Percentiles rank a stretch among this genome's conserved stretches.
These are phyloP conservation scores for Fomes fomentarius DNA, from an alignment of 1,284 basidiomycete genomes.

Conservation along the genomic window DNA sequence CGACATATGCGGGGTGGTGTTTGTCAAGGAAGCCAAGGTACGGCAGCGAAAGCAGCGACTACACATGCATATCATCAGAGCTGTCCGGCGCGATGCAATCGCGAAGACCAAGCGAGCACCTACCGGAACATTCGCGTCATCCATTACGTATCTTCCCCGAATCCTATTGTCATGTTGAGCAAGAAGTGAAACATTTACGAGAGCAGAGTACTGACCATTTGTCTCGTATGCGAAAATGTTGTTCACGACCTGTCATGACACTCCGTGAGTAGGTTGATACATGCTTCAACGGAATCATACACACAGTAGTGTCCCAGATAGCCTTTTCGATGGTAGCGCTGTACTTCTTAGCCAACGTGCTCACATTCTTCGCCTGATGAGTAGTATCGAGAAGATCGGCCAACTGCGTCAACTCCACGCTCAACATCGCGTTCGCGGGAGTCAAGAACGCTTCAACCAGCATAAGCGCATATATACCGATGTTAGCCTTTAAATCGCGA, in stretches of 20 bases:
- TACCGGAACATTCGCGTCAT: conserved; percentile 82
- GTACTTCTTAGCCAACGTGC: conserved; percentile 57
- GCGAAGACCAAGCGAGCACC: conserved; percentile 27
- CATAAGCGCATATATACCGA: neutral
- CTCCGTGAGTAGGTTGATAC: no score
- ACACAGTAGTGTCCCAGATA: conserved; percentile 65
- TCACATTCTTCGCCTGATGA: conserved; percentile 51
- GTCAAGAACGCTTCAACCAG: conserved; percentile 67
- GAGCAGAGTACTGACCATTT: conserved; percentile 52
- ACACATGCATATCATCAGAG: neutral
- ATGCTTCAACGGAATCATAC: conserved; percentile 17
- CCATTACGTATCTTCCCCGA: conserved; percentile 76
- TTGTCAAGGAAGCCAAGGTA: conserved; percentile 77
- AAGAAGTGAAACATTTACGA: neutral
- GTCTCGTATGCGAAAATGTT: conserved; percentile 78
- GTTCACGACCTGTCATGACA: conserved; percentile 38
- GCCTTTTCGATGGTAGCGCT: conserved; percentile 63
- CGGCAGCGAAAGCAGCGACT: conserved; percentile 76
- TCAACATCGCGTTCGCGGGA: conserved; percentile 81
- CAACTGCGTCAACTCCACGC: conserved; percentile 67
- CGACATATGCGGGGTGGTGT: conserved; percentile 56
- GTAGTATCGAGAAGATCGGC: conserved; percentile 60
- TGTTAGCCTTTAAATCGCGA: neutral
- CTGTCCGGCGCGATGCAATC: neutral
- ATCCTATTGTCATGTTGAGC: conserved; percentile 39